Conservation (phyloP, 495 filamentous ascomycete species). For the Aspergillus ellipticus region DNA sequence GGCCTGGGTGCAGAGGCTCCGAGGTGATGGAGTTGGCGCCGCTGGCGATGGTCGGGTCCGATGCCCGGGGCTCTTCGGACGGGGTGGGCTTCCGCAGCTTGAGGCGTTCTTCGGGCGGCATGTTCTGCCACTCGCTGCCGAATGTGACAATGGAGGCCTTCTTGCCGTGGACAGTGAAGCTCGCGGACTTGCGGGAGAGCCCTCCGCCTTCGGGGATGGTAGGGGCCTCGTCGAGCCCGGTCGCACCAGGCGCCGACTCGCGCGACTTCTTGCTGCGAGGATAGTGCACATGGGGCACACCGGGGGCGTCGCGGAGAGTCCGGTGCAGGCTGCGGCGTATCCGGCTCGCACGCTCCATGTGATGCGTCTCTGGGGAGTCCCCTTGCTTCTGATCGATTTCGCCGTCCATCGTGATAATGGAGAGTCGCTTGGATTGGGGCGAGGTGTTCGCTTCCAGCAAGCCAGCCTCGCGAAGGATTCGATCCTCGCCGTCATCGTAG, state of each 20-base stretch:
- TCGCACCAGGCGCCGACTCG: conserved; percentile 61
- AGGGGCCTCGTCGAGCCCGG: conserved; percentile 56
- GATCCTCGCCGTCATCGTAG: conserved; percentile 47
- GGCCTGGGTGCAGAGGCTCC: conserved; percentile 21
- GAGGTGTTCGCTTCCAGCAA: conserved; percentile 43
- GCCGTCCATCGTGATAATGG: conserved; percentile 31
- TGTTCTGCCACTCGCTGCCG: conserved; percentile 81
- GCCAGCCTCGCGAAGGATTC: conserved; percentile 45
- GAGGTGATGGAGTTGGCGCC: conserved; percentile 31
- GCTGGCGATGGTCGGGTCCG: conserved; percentile 34
- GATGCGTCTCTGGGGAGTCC: conserved; percentile 31
- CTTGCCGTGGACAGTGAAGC: conserved; percentile 95
- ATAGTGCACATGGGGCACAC: conserved; percentile 58
- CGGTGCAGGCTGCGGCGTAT: conserved; percentile 88
- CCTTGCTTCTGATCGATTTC: conserved; percentile 36
- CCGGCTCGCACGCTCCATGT: conserved; percentile 42
- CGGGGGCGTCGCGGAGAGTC: conserved; percentile 81
- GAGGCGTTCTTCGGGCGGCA: conserved; percentile 74
- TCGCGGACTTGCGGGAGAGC: conserved; percentile 72
- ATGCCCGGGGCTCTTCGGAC: conserved; percentile 41
- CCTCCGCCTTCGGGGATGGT: conserved; percentile 53
- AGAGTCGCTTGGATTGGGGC: conserved; percentile 28
- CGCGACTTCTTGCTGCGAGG: conserved; percentile 72
- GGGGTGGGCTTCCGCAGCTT: conserved; percentile 51
- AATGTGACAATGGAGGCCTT: conserved; percentile 96